Evolutionary conservation across 345 rosid species (phyloP).

Genomic region (Syzygium oleosum): DNA sequence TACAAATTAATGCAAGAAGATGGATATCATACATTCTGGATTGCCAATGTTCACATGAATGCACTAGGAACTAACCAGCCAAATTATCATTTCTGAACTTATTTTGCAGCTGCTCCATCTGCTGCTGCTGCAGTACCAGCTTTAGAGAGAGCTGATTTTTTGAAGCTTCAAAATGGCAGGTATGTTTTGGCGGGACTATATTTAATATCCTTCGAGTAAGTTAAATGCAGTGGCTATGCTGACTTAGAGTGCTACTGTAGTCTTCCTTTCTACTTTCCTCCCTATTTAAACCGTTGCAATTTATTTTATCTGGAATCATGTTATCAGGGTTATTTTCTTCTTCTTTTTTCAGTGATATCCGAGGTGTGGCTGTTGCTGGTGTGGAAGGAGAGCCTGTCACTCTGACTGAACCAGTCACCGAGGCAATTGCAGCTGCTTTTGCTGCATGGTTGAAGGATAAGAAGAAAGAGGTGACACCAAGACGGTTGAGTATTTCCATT

Average conservation of each 20-base stretch:
- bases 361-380: conserved; percentile 89
- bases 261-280: not conserved
- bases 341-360: conserved; percentile 65
- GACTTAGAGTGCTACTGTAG: not conserved
- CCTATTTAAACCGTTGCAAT: not conserved
- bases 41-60: not conserved
- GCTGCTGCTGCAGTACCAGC: conserved; percentile 44
- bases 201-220: not conserved
- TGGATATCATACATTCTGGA: not conserved
- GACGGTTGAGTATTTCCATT: conserved; percentile 49
- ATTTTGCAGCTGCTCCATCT: conserved; percentile 54
- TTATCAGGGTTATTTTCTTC: not conserved
- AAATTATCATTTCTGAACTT: conserved; percentile 6
- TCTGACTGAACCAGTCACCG: conserved; percentile 75
- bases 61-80: not conserved
- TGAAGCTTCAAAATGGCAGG: conserved; percentile 99
- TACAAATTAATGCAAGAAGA: not conserved
- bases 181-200: conserved; percentile 1
- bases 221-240: not conserved
- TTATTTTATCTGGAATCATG: not conserved
- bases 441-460: conserved; percentile 75
- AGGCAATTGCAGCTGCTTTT: conserved; percentile 94
- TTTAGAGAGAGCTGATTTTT: conserved; percentile 54
- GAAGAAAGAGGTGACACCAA: conserved; percentile 41
- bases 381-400: conserved; percentile 88